phyloP scores from a whole-genome alignment of 2,329 filamentous ascomycete species.

The Aurifilum marmelostoma region DNA sequence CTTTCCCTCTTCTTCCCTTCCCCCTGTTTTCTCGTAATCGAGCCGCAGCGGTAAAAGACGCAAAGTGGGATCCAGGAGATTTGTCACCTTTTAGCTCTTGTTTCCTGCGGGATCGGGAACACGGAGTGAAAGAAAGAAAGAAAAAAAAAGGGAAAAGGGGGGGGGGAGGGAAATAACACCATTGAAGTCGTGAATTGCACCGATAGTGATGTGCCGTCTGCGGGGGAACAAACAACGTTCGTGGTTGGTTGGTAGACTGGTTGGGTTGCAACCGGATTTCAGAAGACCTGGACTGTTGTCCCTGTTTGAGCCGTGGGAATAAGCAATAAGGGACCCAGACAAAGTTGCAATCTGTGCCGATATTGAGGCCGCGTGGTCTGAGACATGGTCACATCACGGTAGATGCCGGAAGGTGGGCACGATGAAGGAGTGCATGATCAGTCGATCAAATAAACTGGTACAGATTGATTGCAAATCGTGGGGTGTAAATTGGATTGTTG shows the following conservation, averaged over 20 bases:
- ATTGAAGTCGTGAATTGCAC: neutral
- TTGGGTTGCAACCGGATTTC: too few relatives aligned
- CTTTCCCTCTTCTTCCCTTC: neutral
- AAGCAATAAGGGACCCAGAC: neutral
- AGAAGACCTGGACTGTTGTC: neutral
- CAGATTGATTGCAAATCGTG: neutral
- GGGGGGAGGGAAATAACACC: neutral
- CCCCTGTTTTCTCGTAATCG: neutral
- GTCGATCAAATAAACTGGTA: neutral
- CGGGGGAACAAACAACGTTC: too few relatives aligned
- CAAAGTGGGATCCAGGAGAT: neutral
- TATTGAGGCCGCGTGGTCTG: constrained; percentile 2
- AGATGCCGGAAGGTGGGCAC: neutral
- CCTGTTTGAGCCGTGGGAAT: neutral
- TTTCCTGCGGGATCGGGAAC: neutral
- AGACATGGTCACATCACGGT: neutral
- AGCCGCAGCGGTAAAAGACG: neutral
- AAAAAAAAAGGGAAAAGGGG: too few relatives aligned
- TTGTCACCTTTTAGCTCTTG: neutral
- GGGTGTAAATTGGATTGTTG: neutral
- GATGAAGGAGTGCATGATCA: neutral
- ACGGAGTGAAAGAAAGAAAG: neutral
- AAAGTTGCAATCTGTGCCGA: neutral
- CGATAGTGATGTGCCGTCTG: neutral
- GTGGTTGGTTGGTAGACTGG: neutral